Percentiles rank a stretch among this genome's conserved stretches.
These are phyloP conservation scores for Mucor irregularis DNA, from an alignment of 371 early-diverging fungal species.

Conservation along the genomic window DNA sequence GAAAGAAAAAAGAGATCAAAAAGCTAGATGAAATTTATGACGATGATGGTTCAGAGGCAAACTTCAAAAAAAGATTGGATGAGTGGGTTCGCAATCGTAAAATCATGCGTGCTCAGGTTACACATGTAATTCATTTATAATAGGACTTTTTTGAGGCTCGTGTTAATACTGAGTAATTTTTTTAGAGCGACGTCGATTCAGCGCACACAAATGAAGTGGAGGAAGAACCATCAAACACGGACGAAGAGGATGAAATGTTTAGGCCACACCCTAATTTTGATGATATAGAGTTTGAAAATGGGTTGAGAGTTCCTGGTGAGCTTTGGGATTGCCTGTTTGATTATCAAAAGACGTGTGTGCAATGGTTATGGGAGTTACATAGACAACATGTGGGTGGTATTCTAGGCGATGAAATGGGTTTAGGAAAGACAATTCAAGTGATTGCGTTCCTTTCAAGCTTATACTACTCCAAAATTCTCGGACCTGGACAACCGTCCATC, in stretches of 20 bases:
- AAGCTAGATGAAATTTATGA: slow-evolving; percentile 32
- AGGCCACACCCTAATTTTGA: slow-evolving; percentile 59
- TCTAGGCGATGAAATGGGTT: slow-evolving; percentile 98
- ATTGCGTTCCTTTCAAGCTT: slow-evolving; percentile 81
- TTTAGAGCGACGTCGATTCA: no score
- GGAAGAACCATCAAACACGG: neutral
- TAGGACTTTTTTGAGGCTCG: no score
- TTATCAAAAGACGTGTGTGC: slow-evolving; percentile 87
- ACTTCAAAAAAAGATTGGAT: slow-evolving; percentile 55
- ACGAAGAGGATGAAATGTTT: slow-evolving; percentile 50
- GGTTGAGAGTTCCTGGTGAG: slow-evolving; percentile 78
- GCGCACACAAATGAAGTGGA: no score
- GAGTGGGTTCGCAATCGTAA: slow-evolving; percentile 59
- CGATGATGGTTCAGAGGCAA: slow-evolving; percentile 66
- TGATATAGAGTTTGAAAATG: slow-evolving; percentile 64
- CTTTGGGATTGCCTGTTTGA: slow-evolving; percentile 85
- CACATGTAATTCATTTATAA: slow-evolving; percentile 30
- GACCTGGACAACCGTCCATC: slow-evolving; percentile 61
- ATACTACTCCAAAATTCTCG: slow-evolving; percentile 55
- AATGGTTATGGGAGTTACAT: slow-evolving; percentile 95
- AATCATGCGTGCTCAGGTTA: slow-evolving; percentile 40
- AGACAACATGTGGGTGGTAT: slow-evolving; percentile 91
- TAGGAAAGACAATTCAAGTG: slow-evolving; percentile 97
- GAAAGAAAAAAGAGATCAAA: neutral
- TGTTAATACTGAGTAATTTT: no score